Conservation (phyloP, 805 yeast species). For the Kluyveromyces lactis region DNA sequence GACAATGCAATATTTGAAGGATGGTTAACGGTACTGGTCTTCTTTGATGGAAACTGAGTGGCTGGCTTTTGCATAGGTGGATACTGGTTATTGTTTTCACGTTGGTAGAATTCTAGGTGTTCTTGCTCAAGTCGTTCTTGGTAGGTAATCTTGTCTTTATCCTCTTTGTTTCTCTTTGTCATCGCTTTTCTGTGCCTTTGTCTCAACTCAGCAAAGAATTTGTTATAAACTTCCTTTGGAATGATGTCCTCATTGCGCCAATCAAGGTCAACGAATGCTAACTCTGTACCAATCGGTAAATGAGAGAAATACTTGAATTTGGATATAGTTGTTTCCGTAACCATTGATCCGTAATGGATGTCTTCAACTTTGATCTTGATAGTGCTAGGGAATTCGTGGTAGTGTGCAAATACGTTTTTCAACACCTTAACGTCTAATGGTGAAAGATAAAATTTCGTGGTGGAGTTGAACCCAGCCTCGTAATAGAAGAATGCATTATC, state of each 20-base stretch:
- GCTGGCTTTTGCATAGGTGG: slow-evolving; percentile 1
- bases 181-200: slow-evolving; percentile 46
- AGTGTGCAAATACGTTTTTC: slow-evolving; percentile 51
- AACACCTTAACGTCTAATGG: slow-evolving; percentile 74
- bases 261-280: slow-evolving; percentile 78
- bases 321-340: slow-evolving; percentile 48
- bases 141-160: slow-evolving; percentile 48
- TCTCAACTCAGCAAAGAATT: slow-evolving; percentile 46
- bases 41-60: slow-evolving; percentile 1
- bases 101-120: slow-evolving; percentile 48
- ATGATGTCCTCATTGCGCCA: slow-evolving; percentile 50
- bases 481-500: slow-evolving; percentile 57
- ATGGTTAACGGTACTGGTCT: not conserved
- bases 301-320: slow-evolving; percentile 71
- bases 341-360: slow-evolving; percentile 55
- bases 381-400: slow-evolving; percentile 58
- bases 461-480: slow-evolving; percentile 65
- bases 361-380: slow-evolving; percentile 59
- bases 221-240: slow-evolving; percentile 36
- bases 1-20: not conserved
- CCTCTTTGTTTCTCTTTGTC: slow-evolving; percentile 48
- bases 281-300: slow-evolving; percentile 75
- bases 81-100: slow-evolving; percentile 41
- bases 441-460: slow-evolving; percentile 60
- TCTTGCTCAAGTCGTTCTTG: slow-evolving; percentile 50